Evolutionary conservation across 768 basidiomycete species (phyloP), one percentile per base, ranked within the genome.

Genomic region (Podaxis sp.): DNA sequence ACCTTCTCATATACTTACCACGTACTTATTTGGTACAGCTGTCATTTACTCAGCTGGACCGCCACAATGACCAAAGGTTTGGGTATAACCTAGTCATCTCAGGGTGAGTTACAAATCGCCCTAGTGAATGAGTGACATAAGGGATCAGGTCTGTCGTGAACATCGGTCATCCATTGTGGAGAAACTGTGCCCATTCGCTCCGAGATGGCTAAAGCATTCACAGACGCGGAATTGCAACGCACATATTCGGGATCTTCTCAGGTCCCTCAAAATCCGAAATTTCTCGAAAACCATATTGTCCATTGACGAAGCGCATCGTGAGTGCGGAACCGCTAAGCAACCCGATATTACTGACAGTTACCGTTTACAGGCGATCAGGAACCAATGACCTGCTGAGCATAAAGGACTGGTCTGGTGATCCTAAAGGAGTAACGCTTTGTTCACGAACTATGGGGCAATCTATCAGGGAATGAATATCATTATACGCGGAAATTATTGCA

Each of bases 381-480:
- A 57, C 61, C 13, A 17, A 56, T 61, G 26, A 24, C 30, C 52
- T 48, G 30, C 12, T 59, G 39, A 60, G 38, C 61, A 39, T 11
- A 24, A 12, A 56, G n/a, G 13, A 19, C 54, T 36, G 53, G 54
- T 40, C 61, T 62, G 61, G 55, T 46, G 61, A 55, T 38, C 61
- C 33, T 7, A 55, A 62, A 55, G 61, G 61, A 33, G 61, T 30
- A 62, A 55, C n/a, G n/a, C n/a, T 11, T 55, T 55, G 53, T 36
- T 48, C 44, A 62, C 40, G 4, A 22, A 4, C 33, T 7, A 36
- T 46, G 40, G 44, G 40, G 22, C 52, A 46, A 56, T 38, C 49
- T 49, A 36, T 49, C 38, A 33, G 19, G 15, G 54, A n/a, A n/a
- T 26, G 54, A 52, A 36, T 33, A 7, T 19, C 30, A 24, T 52